phyloP scores from a whole-genome alignment of 2,329 filamentous ascomycete species.

The Harringtonia lauricola region DNA sequence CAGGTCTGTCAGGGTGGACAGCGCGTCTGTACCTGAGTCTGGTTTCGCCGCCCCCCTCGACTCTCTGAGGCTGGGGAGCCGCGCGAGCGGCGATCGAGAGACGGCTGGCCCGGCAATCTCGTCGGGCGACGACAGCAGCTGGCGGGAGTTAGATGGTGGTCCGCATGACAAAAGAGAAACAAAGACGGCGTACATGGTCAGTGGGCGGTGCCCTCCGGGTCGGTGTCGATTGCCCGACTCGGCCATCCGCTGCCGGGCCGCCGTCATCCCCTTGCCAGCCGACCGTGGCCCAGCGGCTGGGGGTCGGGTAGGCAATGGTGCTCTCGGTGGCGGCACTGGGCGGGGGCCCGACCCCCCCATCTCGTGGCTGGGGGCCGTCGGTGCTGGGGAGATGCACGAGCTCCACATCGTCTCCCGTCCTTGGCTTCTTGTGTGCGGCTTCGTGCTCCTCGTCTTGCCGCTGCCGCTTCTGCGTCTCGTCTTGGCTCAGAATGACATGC shows the following conservation, averaged over 20 bases:
- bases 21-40: too few species aligned
- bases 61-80: too few species aligned
- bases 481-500: background rate
- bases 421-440: too few species aligned
- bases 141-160: background rate
- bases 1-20: background rate
- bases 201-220: too few species aligned
- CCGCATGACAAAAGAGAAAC: background rate
- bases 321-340: slow-evolving; percentile 22
- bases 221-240: too few species aligned
- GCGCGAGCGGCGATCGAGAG: background rate
- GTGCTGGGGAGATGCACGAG: slow-evolving; percentile 22
- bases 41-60: background rate
- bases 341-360: slow-evolving; percentile 5
- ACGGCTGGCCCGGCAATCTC: slow-evolving; percentile 8
- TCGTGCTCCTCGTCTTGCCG: too few species aligned
- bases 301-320: slow-evolving; percentile 22
- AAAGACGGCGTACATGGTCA: too few species aligned
- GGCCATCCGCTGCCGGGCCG: background rate
- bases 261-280: slow-evolving; percentile 2
- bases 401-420: slow-evolving; percentile 22
- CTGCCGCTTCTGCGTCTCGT: background rate
- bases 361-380: background rate
- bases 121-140: slow-evolving; percentile 17
- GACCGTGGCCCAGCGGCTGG: slow-evolving; percentile 18